Conservation (phyloP, 148 eudicot genomes). For the Fallopia convolvulus region DNA sequence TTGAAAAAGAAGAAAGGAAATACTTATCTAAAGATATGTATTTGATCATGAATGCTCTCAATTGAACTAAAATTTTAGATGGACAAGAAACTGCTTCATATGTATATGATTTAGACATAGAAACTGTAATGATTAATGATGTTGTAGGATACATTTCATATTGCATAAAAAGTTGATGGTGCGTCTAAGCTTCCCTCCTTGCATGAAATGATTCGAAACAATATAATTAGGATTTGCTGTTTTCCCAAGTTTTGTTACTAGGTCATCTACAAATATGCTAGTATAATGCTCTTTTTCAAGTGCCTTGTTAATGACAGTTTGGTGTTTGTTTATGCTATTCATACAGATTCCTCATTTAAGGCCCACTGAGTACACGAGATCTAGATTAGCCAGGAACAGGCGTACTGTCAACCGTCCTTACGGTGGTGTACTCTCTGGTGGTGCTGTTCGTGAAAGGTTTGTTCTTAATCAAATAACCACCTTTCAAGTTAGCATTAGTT, state of each 20-base stretch:
- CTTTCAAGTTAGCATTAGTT: neutral
- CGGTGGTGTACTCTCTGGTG: conserved; percentile 48
- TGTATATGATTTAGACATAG: neutral
- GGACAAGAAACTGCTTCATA: neutral
- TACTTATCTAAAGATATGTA: neutral
- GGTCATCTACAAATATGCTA: neutral
- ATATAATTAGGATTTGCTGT: neutral
- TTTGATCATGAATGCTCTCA: neutral
- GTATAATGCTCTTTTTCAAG: neutral
- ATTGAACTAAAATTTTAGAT: neutral
- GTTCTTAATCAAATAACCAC: neutral
- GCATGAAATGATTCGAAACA: no score
- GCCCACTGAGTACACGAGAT: conserved; percentile 22
- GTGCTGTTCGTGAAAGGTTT: conserved; percentile 52
- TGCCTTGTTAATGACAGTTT: neutral
- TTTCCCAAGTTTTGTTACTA: neutral
- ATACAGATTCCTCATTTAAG: conserved; percentile 1
- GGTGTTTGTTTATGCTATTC: neutral
- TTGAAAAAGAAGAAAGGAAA: neutral
- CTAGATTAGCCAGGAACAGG: conserved; percentile 44
- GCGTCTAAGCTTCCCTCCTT: neutral
- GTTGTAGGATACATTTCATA: neutral
- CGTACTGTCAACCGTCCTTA: conserved; percentile 57
- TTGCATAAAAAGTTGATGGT: neutral
- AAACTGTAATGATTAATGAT: neutral